phyloP scores from a whole-genome alignment of 768 basidiomycete genomes.

The Cubamyces lactineus region DNA sequence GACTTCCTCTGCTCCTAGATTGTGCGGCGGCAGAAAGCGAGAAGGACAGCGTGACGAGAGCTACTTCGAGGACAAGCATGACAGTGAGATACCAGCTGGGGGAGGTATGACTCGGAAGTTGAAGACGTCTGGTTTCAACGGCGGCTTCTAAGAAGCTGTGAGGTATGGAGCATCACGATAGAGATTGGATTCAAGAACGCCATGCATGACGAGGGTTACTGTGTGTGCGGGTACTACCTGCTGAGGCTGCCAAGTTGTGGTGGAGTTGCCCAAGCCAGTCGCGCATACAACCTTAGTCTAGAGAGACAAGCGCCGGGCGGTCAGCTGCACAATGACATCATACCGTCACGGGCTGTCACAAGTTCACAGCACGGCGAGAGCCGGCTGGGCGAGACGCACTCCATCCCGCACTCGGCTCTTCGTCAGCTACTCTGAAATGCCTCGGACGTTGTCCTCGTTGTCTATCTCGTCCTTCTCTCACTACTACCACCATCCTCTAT shows the following conservation, averaged over 20 bases:
- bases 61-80: conserved; percentile 6
- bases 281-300: too few species aligned
- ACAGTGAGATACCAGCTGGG: background rate
- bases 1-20: background rate
- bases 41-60: conserved; percentile 7
- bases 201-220: background rate
- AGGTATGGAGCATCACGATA: too few species aligned
- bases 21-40: conserved; percentile 6
- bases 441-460: background rate
- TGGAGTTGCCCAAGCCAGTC: too few species aligned
- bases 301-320: too few species aligned
- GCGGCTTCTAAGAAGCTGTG: too few species aligned
- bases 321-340: conserved; percentile 3
- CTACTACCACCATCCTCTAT: conserved; percentile 5
- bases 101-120: too few species aligned
- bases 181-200: too few species aligned
- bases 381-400: background rate
- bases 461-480: background rate
- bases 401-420: conserved; percentile 14
- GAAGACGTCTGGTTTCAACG: background rate
- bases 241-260: too few species aligned
- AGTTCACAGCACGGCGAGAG: background rate
- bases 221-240: too few species aligned
- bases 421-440: background rate
- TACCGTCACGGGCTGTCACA: background rate